Base-by-base conservation (phyloP, 169 alveolate genomes). In the Eimeria falciformis region DNA sequence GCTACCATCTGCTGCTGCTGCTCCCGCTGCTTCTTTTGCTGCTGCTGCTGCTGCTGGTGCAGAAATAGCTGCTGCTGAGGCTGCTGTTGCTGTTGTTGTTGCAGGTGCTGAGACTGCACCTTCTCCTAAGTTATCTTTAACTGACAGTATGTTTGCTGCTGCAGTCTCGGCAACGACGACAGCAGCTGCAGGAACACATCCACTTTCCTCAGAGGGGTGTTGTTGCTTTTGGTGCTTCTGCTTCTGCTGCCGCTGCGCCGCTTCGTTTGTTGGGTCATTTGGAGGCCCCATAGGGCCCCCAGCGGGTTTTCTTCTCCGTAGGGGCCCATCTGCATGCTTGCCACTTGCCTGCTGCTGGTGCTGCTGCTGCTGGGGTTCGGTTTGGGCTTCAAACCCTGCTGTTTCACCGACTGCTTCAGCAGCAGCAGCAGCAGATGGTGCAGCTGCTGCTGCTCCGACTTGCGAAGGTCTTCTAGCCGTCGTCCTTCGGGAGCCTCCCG, bases 31-130 rank as follows among this genome's bases (percentile, higher is more conserved):
- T 73, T 62, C 84, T 73, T 53, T 62, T 37, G 84, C 62, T 73
- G 55, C 37, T 73, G 62, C 58, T 73, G 84, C 40, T 73, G 84
- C 58, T 37, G 84, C 58, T 73, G 84, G 17, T 73, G 84, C 62
- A 12, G 84, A 23, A 7, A 18, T 0, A 18, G 9, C 23, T 27
- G 3, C n/a, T 12, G 84, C 14, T 25, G 84, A 37, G 18, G 84
- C 62, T 21, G 84, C 65, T 73, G 84, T 58, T 73, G 84, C 37
- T 73, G 55, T 27, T 73, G 83, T 43, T 9, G 84, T 27, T 37
- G 84, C 84, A 4, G 62, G 40, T 33, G 62, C 62, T 73, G 84
- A 9, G 65, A 5, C n/a, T 40, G 55, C 29, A 27, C 3, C 47
- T 37, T 53, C 25, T 12, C 62, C 84, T 53, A 3, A 3, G n/a